These are phyloP conservation scores for Huntiella bhutanensis DNA, from an alignment of 2,329 filamentous ascomycete genomes.

Conservation along the genomic window DNA sequence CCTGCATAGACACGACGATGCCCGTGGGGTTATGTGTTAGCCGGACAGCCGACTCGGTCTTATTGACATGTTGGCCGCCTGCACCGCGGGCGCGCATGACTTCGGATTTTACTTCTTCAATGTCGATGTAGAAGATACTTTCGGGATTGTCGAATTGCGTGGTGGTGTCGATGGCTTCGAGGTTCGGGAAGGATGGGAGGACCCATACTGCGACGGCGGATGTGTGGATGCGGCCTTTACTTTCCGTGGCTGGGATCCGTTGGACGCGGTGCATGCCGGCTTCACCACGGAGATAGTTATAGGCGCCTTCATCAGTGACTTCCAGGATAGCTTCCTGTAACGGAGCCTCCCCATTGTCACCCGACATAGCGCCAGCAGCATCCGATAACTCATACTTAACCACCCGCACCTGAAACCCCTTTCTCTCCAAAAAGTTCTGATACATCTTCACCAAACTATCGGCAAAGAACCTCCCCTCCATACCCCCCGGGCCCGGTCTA, in stretches of 20 bases:
- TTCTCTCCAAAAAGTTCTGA: conserved; percentile 51
- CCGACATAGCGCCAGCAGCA: conserved; percentile 31
- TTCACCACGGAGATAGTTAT: conserved; percentile 66
- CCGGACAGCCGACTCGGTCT: conserved; percentile 87
- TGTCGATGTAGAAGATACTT: conserved; percentile 80
- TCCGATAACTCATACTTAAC: conserved; percentile 69
- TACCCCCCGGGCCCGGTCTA: conserved; percentile 74
- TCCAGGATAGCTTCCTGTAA: conserved; percentile 80
- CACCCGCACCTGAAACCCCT: conserved; percentile 45
- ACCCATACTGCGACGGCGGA: conserved; percentile 86
- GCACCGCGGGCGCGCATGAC: conserved; percentile 85
- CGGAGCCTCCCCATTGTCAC: conserved; percentile 42
- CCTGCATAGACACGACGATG: conserved; percentile 79
- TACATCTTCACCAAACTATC: conserved; percentile 86
- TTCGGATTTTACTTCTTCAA: conserved; percentile 63
- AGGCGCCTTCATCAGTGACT: conserved; percentile 56
- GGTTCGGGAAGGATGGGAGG: conserved; percentile 59
- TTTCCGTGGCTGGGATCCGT: conserved; percentile 79
- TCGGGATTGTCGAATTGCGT: conserved; percentile 61
- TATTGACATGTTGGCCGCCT: conserved; percentile 95
- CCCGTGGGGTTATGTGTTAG: conserved; percentile 80
- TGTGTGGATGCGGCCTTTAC: conserved; percentile 79
- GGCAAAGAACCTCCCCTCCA: conserved; percentile 81
- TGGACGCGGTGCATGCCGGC: conserved; percentile 92
- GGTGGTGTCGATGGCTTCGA: conserved; percentile 26